Evolutionary conservation across 176 grass and related monocot genomes (phyloP).

Genomic region (Hordeum marinum): DNA sequence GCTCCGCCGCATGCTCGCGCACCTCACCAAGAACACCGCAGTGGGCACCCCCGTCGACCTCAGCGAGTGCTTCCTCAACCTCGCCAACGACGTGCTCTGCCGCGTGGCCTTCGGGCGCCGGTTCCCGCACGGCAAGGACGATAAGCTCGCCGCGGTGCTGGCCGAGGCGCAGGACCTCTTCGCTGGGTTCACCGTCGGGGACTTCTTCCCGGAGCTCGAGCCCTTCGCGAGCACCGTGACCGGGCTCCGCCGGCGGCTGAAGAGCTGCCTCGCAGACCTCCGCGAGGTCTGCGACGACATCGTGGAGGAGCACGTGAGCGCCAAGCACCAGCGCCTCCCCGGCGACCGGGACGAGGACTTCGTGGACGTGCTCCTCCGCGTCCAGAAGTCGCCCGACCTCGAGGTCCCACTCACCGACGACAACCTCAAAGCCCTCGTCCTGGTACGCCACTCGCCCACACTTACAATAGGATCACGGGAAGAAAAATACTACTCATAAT

Average conservation of each 20-base stretch:
- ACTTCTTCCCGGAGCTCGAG: neutral
- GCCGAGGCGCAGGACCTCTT: slow-evolving; percentile 8
- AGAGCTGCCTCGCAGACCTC: neutral
- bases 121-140: neutral
- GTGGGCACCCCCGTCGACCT: neutral
- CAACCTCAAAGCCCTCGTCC: slow-evolving; percentile 13
- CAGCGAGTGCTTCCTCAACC: slow-evolving; percentile 4
- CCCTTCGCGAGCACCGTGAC: neutral
- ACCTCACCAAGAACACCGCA: neutral
- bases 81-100: slow-evolving; percentile 14
- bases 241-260: neutral
- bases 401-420: slow-evolving; percentile 6
- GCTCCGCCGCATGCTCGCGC: neutral
- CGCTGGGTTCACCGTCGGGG: neutral
- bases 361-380: neutral
- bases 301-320: slow-evolving; percentile 11
- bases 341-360: neutral
- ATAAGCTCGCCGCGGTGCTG: neutral
- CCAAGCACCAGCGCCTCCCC: neutral
- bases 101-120: neutral
- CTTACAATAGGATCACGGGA: too few species aligned
- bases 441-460: neutral
- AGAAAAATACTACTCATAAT: too few species aligned
- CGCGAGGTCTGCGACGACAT: neutral
- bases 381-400: slow-evolving; percentile 3